phyloP scores from a whole-genome alignment of 352 stramenopile species.

The Phytophthora macrochlamydospora region DNA sequence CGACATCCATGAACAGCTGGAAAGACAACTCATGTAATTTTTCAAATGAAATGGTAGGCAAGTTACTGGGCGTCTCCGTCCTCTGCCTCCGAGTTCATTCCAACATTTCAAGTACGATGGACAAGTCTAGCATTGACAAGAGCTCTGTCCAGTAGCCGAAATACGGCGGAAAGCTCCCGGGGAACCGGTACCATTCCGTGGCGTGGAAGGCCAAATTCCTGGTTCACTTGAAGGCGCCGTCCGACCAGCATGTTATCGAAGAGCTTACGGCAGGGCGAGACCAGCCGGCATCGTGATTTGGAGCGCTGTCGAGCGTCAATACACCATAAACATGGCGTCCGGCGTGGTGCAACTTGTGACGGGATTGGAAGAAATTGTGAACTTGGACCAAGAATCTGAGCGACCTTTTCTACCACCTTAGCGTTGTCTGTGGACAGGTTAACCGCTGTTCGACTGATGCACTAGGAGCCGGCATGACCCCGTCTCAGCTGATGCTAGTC shows the following conservation, averaged over 20 bases:
- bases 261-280: not conserved
- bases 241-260: not conserved
- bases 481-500: constrained; percentile 1
- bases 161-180: not conserved
- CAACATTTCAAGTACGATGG: constrained; percentile 19
- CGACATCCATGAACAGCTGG: constrained; percentile 68
- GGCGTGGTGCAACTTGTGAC: constrained; percentile 1
- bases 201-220: not conserved
- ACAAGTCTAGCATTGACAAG: not conserved
- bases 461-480: not conserved
- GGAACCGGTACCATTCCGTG: not conserved
- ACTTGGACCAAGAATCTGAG: not conserved
- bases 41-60: constrained; percentile 42
- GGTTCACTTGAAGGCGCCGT: not conserved
- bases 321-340: constrained; percentile 1
- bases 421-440: not conserved
- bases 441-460: not conserved
- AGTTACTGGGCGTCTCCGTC: constrained; percentile 6
- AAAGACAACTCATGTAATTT: constrained; percentile 68
- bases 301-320: not conserved
- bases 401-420: not conserved
- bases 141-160: not conserved
- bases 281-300: constrained; percentile 5
- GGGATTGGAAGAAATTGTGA: not conserved
- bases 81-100: not conserved